Base-by-base conservation (phyloP, 352 stramenopile species). In the Elongisporangium undulatum region DNA sequence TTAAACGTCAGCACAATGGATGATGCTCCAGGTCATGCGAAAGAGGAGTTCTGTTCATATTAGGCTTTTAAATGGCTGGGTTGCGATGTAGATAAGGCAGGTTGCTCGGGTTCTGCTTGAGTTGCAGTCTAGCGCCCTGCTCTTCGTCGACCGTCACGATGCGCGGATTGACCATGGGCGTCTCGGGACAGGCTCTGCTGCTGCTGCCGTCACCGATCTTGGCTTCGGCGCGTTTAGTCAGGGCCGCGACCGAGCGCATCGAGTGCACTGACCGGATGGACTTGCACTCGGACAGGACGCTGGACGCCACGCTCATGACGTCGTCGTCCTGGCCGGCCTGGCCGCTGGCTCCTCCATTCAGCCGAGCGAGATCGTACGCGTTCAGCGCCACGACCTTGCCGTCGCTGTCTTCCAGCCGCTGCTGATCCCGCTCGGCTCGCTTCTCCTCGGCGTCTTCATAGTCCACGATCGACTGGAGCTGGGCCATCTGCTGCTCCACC, bases 51-150 rank as follows among this genome's bases (percentile, higher is more conserved):
- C 39, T 1, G 16, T 0, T 58, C 7, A n/a, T 13, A 12, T 52
- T 8, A 26, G 16, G 4, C 4, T 13, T n/a, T 62, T 72, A 98
- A 51, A 98, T 87, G 26, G 92, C 92, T 53, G 92, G 92, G 69
- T 98, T 98, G 49, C 92, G 89, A 73, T 98, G 93, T 57, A 97
- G 95, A 66, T 98, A 98, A 6, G 92, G 89, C 54, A 98, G 74
- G 63, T 98, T 98, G 62, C 90, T 97, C 16, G 91, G 62, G 16
- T 91, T 71, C 20, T 82, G 87, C 68, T 97, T 97, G 67, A 96
- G 92, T 53, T 90, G 79, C 72, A 97, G 74, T 26, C 92, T 79
- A 19, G 72, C 68, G 15, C 90, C 92, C 48, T 95, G 72, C 62
- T 97, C 90, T 59, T 98, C 87, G 53, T 95, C 88, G 61, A 97